Percentiles rank a stretch among this genome's conserved stretches.
Conservation (phyloP, 169 alveolate species). For the Plasmodium fragile region DNA sequence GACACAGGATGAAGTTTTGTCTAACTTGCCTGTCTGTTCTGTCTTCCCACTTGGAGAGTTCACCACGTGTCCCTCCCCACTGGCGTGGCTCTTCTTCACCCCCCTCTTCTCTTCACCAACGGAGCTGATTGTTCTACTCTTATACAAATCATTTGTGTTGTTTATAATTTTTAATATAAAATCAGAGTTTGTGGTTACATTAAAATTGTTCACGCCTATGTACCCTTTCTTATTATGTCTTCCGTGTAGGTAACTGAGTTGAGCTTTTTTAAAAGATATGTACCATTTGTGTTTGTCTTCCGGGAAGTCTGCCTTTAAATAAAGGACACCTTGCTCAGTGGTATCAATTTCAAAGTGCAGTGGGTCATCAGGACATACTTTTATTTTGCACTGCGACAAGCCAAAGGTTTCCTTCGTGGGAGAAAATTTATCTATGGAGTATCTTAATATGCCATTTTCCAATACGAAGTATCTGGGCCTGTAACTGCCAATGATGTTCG, state of each 20-base stretch:
- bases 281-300: conserved; percentile 86
- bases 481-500: conserved; percentile 90
- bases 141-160: background rate
- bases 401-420: conserved; percentile 84
- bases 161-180: conserved; percentile 34
- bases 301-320: conserved; percentile 84
- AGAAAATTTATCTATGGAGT: conserved; percentile 85
- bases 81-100: background rate
- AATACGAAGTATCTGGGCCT: conserved; percentile 89
- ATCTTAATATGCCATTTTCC: conserved; percentile 86
- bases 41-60: background rate
- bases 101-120: background rate
- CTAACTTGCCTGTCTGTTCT: background rate
- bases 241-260: conserved; percentile 71
- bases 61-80: background rate
- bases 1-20: background rate
- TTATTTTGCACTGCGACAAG: conserved; percentile 83
- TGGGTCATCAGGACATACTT: conserved; percentile 87
- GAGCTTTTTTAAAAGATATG: conserved; percentile 85
- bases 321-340: conserved; percentile 82
- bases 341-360: conserved; percentile 86
- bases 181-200: conserved; percentile 17
- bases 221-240: conserved; percentile 10
- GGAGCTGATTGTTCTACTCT: background rate
- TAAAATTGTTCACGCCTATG: background rate